These are phyloP conservation scores for Dunaliella sp. DNA, from an alignment of 139 green algal genomes.

Conservation along the genomic window DNA sequence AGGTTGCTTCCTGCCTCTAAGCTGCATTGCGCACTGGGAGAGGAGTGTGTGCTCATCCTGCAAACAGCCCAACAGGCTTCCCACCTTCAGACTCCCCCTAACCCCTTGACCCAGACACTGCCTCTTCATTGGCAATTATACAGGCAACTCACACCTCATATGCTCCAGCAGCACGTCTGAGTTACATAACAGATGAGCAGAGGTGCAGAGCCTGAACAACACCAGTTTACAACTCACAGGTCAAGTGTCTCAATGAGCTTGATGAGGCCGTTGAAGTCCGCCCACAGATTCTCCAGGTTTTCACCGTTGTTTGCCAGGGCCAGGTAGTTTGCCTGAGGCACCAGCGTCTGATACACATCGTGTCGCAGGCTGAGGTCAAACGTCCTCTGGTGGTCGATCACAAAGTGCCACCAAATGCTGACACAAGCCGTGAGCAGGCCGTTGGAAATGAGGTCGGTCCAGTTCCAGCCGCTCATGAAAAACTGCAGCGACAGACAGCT, in stretches of 20 bases:
- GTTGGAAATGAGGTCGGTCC: constrained; percentile 70
- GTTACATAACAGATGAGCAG: too few species aligned
- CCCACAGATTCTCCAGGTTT: constrained; percentile 33
- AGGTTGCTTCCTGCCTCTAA: too few species aligned
- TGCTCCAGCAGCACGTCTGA: too few species aligned
- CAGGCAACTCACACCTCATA: too few species aligned
- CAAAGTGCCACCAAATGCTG: constrained; percentile 67
- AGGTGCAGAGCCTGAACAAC: too few species aligned
- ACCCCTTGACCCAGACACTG: too few species aligned
- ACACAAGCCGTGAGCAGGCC: constrained; percentile 58
- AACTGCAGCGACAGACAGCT: neutral
- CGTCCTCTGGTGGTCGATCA: constrained; percentile 37
- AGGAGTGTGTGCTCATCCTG: too few species aligned
- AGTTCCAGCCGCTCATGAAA: constrained; percentile 63
- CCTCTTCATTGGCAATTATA: too few species aligned
- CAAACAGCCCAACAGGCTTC: too few species aligned
- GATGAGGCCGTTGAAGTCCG: constrained; percentile 40
- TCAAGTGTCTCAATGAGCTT: constrained; percentile 62
- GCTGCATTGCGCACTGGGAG: too few species aligned
- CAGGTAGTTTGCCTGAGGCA: constrained; percentile 62
- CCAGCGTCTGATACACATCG: constrained; percentile 67
- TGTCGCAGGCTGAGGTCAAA: constrained; percentile 66
- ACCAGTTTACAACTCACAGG: constrained; percentile 31
- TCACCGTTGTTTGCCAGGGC: constrained; percentile 45
- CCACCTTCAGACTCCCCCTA: too few species aligned